Conservation (phyloP, 345 rosid genomes). For the Arabidopsis suecica region DNA sequence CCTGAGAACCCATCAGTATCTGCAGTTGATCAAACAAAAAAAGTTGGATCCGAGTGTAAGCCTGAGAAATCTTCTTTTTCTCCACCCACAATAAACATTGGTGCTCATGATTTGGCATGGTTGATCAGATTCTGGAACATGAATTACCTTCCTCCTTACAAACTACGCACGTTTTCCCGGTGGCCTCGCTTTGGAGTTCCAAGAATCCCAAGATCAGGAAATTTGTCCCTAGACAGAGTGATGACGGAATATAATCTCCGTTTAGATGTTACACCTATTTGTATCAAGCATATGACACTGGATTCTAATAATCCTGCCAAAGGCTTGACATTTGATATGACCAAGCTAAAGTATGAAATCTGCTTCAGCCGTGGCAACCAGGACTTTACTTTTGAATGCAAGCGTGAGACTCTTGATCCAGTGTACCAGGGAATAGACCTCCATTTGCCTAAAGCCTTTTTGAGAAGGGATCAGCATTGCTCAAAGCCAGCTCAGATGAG, state of each 20-base stretch:
- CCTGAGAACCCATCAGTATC: constrained; percentile 58
- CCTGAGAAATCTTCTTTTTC: constrained; percentile 46
- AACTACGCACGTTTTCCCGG: constrained; percentile 81
- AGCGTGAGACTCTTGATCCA: constrained; percentile 90
- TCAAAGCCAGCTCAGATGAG: constrained; percentile 59
- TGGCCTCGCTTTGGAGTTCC: constrained; percentile 97
- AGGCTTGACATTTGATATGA: constrained; percentile 76
- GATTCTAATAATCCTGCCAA: constrained; percentile 89
- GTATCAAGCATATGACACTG: constrained; percentile 72
- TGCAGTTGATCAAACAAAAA: constrained; percentile 19
- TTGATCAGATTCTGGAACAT: constrained; percentile 75
- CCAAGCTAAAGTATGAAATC: constrained; percentile 80
- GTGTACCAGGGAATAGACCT: constrained; percentile 93
- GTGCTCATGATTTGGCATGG: constrained; percentile 98
- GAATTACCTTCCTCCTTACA: constrained; percentile 91
- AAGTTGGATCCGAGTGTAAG: constrained; percentile 34
- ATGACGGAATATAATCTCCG: constrained; percentile 95
- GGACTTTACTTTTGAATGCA: constrained; percentile 84
- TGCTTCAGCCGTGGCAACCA: constrained; percentile 87
- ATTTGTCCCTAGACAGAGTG: constrained; percentile 89
- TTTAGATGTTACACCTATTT: constrained; percentile 71
- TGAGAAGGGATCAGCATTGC: constrained; percentile 59
- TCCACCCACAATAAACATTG: constrained; percentile 68
- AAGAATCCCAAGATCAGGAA: constrained; percentile 83
- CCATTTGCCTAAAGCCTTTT: constrained; percentile 69